Base-by-base conservation (phyloP, 1,284 basidiomycete species). In the Cutaneotrichosporon sp. region DNA sequence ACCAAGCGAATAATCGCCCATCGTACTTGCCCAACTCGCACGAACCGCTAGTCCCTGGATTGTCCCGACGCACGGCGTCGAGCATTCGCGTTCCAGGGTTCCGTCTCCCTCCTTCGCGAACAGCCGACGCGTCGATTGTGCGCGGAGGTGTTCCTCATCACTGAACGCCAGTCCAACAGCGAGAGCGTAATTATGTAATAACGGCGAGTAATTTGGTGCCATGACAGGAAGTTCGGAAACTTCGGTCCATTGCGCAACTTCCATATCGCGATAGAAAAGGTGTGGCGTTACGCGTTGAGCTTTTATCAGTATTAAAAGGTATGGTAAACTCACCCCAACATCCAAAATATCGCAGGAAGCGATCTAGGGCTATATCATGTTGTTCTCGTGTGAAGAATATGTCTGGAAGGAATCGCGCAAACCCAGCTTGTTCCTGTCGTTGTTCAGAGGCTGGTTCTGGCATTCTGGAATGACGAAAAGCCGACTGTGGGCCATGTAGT, bases 151-250 rank as follows among this genome's bases (percentile, higher is more conserved):
- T 1, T 65, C 84, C 51, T 88, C 83, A 59, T 87, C 85, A 4
- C 86, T 84, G 70, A 86, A 88, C 0, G 85, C 84, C 0, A 85
- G 80, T 1, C 85, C 87, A 31, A 90, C 77, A 1, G 88, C 82
- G 9, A 90, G 79, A 0, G 88, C 78, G 4, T 86, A 82, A 70
- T 89, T 89, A 77, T 90, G 89, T 4, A 89, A 81, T 82, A 89
- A 86, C 0, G 88, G 87, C 1, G 86, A 87, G 77, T 89, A 90
- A 69, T 87, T 85, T 0, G 86, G 82, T 0, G 85, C 84, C 31
- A 63, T 52, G 5, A 61, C 55, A 0, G 69, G 63, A 10, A 66
- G 60, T 9, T 66, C 63, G 7, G 47, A 22, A 58, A 84, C 83
- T 4, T 82, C 56, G 0, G 63, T 60, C 11, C 59, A 38, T n/a